phyloP scores from a whole-genome alignment of 2,329 filamentous ascomycete species.

The Alternaria dauci region DNA sequence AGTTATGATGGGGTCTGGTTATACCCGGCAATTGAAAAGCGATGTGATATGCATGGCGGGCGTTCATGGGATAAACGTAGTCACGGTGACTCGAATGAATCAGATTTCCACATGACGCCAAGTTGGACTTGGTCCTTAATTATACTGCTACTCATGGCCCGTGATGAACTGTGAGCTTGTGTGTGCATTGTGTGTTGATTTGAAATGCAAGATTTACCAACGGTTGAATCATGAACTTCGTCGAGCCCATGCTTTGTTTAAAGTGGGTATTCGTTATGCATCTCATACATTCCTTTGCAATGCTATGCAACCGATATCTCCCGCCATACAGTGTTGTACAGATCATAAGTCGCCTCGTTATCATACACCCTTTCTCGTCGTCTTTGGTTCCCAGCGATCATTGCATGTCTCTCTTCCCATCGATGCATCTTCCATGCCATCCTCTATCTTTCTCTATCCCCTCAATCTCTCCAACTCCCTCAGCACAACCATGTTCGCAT shows the following conservation, averaged over 20 bases:
- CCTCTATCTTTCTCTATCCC: slow-evolving; percentile 15
- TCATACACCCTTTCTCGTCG: slow-evolving; percentile 16
- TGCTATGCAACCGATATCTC: not conserved
- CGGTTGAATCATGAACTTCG: not conserved
- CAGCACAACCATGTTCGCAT: slow-evolving; percentile 85
- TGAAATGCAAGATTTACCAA: not conserved
- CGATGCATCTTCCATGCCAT: not conserved
- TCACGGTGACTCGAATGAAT: slow-evolving; percentile 50
- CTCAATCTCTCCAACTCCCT: slow-evolving; percentile 77
- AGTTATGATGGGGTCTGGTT: slow-evolving; percentile 40
- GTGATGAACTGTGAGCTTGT: not conserved
- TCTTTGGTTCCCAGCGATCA: not conserved
- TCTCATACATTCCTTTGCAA: not conserved
- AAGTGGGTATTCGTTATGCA: not conserved
- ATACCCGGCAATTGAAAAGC: slow-evolving; percentile 46
- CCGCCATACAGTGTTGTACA: slow-evolving; percentile 16
- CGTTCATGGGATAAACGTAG: slow-evolving; percentile 49
- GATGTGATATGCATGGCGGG: slow-evolving; percentile 49
- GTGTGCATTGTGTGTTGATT: too few species aligned
- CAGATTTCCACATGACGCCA: slow-evolving; percentile 46
- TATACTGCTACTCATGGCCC: not conserved
- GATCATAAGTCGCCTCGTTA: slow-evolving; percentile 10
- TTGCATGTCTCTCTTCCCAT: not conserved
- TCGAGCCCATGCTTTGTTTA: not conserved
- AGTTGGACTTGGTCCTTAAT: slow-evolving; percentile 16